Evolutionary conservation across 176 grass and related monocot genomes (phyloP).

Genomic region (Puya raimondii): DNA sequence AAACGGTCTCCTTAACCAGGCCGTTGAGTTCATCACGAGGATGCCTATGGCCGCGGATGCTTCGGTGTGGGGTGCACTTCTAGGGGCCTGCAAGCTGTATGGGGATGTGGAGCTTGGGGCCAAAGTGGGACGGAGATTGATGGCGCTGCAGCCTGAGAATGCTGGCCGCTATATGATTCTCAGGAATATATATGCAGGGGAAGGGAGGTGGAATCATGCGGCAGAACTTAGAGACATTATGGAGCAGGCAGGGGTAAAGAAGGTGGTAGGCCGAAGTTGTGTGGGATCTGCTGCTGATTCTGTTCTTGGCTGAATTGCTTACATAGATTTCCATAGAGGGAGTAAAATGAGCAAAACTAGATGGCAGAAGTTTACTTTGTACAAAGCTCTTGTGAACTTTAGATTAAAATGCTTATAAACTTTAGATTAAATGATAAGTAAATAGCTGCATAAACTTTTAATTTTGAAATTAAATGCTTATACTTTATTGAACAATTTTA

Average conservation of each 20-base stretch:
- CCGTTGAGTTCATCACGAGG: slow-evolving; percentile 34
- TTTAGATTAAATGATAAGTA: no score
- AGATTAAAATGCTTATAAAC: no score
- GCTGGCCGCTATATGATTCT: slow-evolving; percentile 38
- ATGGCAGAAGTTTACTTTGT: no score
- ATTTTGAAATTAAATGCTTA: no score
- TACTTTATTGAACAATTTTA: no score
- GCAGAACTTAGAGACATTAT: slow-evolving; percentile 38
- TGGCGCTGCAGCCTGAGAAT: slow-evolving; percentile 36
- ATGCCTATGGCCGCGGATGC: slow-evolving; percentile 56
- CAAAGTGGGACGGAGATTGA: slow-evolving; percentile 34
- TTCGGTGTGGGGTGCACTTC: slow-evolving; percentile 69
- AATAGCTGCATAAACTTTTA: no score
- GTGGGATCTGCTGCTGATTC: no score
- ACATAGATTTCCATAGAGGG: neutral
- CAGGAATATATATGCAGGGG: slow-evolving; percentile 47
- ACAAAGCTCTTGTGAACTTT: no score
- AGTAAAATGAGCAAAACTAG: no score
- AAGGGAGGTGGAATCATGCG: slow-evolving; percentile 51
- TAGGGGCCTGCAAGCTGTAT: slow-evolving; percentile 58
- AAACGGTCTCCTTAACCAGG: slow-evolving; percentile 37
- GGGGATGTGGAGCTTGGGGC: slow-evolving; percentile 34
- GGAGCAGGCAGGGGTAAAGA: slow-evolving; percentile 48
- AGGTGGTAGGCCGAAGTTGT: slow-evolving; percentile 34
- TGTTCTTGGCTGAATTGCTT: neutral